A percentile compares a stretch with the other conserved stretches of the same genome.
Conservation (phyloP, 139 green algal genomes). For the Chlamydomonas incerta region DNA sequence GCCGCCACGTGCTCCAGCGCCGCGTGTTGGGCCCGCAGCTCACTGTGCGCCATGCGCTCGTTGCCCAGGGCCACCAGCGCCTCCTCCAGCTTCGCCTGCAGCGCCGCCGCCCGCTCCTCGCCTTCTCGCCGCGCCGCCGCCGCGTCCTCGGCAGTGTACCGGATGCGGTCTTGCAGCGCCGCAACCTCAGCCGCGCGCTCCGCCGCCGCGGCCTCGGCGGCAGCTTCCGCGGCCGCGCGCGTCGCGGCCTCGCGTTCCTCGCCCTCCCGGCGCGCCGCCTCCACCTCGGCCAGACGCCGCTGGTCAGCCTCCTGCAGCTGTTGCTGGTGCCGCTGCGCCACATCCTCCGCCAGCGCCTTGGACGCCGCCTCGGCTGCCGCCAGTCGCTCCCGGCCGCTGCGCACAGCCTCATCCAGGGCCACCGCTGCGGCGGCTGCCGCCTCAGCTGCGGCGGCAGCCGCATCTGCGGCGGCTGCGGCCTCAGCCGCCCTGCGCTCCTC, state of each 20-base stretch:
- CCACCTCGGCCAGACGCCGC: not conserved
- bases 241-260: not conserved
- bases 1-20: not conserved
- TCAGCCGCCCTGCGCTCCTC: not conserved
- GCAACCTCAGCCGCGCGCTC: too few relatives aligned
- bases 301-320: not conserved
- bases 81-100: constrained; percentile 21
- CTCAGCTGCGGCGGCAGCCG: too few relatives aligned
- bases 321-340: not conserved
- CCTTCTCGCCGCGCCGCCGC: not conserved
- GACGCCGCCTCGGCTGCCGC: not conserved
- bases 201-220: not conserved
- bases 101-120: not conserved
- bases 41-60: not conserved
- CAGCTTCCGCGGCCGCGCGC: not conserved
- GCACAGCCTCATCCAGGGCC: too few relatives aligned
- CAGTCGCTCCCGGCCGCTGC: not conserved
- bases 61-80: not conserved
- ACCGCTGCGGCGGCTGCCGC: too few relatives aligned
- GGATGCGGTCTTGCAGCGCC: too few relatives aligned
- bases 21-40: not conserved
- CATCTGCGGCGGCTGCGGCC: too few relatives aligned
- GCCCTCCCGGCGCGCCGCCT: not conserved
- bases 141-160: too few relatives aligned
- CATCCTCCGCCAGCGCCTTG: not conserved